These are phyloP conservation scores for Venustampulla echinocandica DNA, from an alignment of 495 filamentous ascomycete genomes.

Conservation along the genomic window DNA sequence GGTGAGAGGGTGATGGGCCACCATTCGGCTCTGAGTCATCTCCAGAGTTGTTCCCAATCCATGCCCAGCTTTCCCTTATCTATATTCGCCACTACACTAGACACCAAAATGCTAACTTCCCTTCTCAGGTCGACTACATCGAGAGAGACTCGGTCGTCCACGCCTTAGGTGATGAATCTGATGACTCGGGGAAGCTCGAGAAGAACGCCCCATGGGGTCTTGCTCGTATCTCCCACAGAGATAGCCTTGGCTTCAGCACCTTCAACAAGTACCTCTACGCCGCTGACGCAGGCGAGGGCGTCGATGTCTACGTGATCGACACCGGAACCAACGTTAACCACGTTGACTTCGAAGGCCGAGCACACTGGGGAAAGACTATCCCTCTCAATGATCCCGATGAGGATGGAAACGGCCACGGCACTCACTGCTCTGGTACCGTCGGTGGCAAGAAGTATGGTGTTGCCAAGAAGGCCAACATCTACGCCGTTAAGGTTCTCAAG, in stretches of 20 bases:
- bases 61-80: no score
- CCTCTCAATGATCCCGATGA: conserved; percentile 72
- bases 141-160: conserved; percentile 91
- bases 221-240: conserved; percentile 92
- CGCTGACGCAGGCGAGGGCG: conserved; percentile 86
- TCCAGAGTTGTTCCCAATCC: no score
- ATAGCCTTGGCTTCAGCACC: conserved; percentile 73
- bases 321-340: conserved; percentile 91
- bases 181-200: conserved; percentile 49
- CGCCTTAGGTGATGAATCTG: conserved; percentile 48
- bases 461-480: conserved; percentile 94
- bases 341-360: conserved; percentile 95
- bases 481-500: conserved; percentile 94
- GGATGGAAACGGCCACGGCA: conserved; percentile 98
- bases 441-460: conserved; percentile 98
- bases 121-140: conserved; percentile 80
- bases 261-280: conserved; percentile 98
- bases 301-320: conserved; percentile 98
- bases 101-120: no score
- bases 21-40: no score
- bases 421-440: conserved; percentile 97
- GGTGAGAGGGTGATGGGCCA: no score
- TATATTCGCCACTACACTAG: no score
- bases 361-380: conserved; percentile 94
- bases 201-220: conserved; percentile 96